A percentile compares a stretch with the other conserved stretches of the same genome.
These are phyloP conservation scores for Fraxinus baroniana DNA, from an alignment of 305 asterid genomes.

Conservation along the genomic window DNA sequence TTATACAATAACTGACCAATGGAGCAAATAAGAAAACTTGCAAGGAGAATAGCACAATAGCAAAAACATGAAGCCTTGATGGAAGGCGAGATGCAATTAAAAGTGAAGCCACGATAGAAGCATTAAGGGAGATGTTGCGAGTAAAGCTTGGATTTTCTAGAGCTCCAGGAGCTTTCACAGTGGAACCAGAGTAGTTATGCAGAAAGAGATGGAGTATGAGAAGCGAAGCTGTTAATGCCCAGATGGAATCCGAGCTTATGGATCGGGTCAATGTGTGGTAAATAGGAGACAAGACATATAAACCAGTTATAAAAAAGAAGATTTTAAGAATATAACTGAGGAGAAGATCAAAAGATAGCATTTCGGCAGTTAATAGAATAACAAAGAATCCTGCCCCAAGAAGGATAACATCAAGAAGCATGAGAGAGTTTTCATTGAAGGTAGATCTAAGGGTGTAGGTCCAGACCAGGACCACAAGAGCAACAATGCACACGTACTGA, in stretches of 20 bases:
- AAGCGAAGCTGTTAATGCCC: slow-evolving; percentile 82
- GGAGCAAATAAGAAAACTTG: slow-evolving; percentile 92
- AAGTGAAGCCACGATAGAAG: slow-evolving; percentile 85
- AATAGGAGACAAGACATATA: slow-evolving; percentile 72
- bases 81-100: slow-evolving; percentile 88
- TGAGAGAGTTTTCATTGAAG: slow-evolving; percentile 55
- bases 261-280: slow-evolving; percentile 85
- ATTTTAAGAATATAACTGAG: slow-evolving; percentile 62
- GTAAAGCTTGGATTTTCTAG: slow-evolving; percentile 58
- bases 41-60: slow-evolving; percentile 77
- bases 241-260: slow-evolving; percentile 83
- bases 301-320: slow-evolving; percentile 69
- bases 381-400: slow-evolving; percentile 64
- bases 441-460: slow-evolving; percentile 64
- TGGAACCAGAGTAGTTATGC: slow-evolving; percentile 75
- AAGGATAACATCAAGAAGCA: slow-evolving; percentile 60
- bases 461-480: slow-evolving; percentile 91
- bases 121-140: slow-evolving; percentile 78
- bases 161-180: slow-evolving; percentile 59
- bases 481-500: slow-evolving; percentile 75
- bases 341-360: slow-evolving; percentile 48
- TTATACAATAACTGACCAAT: slow-evolving; percentile 63
- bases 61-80: slow-evolving; percentile 78
- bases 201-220: slow-evolving; percentile 73
- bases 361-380: slow-evolving; percentile 65